Evolutionary conservation across 2,329 filamentous ascomycete species (phyloP), one percentile per base, ranked within the genome.

Genomic region (Paraconiothyrium brasiliense): DNA sequence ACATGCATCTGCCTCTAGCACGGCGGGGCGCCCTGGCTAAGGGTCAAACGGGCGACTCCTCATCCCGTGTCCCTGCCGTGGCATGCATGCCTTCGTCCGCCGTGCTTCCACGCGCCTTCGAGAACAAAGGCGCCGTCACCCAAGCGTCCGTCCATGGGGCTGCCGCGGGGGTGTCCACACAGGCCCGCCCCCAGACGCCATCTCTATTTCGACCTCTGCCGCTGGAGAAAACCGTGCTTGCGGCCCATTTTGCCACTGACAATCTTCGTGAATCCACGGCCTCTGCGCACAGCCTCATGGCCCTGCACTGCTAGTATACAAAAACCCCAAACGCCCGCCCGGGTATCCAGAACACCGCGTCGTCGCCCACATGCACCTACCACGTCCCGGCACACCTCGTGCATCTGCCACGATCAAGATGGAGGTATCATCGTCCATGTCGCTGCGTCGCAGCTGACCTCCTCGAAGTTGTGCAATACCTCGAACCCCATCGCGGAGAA

Each of bases 401-500:
- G 39, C 27, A 43, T 37, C 16, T n/a, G 27, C 34, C 41, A 4
- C n/a, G 11, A 49, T 71, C 60, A 79, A 54, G 77, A 75, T n/a
- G 82, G 76, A 58, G 83, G 81, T 70, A 85, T 83, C 80, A 85
- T 82, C 1, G 82, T 86, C 86, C 86, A 89, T 8, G 85, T 87
- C 54, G 85, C 83, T 48, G 86, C 86, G 75, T 90, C 87, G 71
- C 86, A 89, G 62, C 89, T 91, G 57, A 95, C 86, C 77, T 96
- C 92, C 71, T 97, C 92, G 76, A 93, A 96, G 44, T 86, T 89
- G 78, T 94, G 90, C 64, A 93, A 80, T 48, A 92, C 86, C 65
- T 88, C 88, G 73, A 96, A 96, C 1, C 92, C 92, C 90, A 96
- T 92, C 0, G 87, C 88, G 58, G 89, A 84, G 61, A 96, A 81